Evolutionary conservation across 257 asterid species (phyloP), one percentile per base, ranked within the genome.

Genomic region (Fraxinus excelsior): DNA sequence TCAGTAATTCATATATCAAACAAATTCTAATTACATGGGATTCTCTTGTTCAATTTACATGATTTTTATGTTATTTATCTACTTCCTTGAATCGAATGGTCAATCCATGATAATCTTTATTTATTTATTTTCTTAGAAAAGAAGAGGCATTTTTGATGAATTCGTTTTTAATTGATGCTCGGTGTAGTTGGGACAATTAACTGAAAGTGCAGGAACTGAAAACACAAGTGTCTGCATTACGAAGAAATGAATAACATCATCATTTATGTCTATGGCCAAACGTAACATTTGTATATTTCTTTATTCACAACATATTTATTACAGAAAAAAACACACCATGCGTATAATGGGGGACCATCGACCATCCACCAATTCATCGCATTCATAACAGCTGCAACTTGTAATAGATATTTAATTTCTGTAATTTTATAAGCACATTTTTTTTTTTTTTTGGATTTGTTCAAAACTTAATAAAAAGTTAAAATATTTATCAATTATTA

Each of bases 231-330:
- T 70, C 67, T 73, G 67, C 67, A 77, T 12, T 13, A 46, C 51
- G 74, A 62, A 64, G 64, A 74, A 42, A 74, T 11, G 56, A 77
- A 68, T 60, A n/a, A 35, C 46, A 74, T n/a, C 80, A 31, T 31
- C 34, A 31, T 31, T 31, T 31, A 31, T 83, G 38, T 70, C 37
- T 2, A 42, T 25, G 23, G 70, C 79, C 38, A 35, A 34, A 38
- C 74, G n/a, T 58, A 29, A 76, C 38, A 31, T 32, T 16, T 71
- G 13, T 73, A 79, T 58, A 28, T 68, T 78, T 81, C 78, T 84
- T 76, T 49, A 81, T 76, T 79, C 80, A 31, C 74, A 64, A 7
- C 76, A 74, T 68, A 79, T 74, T 76, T 79, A 79, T 64, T 76
- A 19, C 75, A 62, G 14, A 29, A 25, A 58, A 58, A 58, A 19